phyloP scores from a whole-genome alignment of 140 eudicot genomes.

The Senecio squalidus region DNA sequence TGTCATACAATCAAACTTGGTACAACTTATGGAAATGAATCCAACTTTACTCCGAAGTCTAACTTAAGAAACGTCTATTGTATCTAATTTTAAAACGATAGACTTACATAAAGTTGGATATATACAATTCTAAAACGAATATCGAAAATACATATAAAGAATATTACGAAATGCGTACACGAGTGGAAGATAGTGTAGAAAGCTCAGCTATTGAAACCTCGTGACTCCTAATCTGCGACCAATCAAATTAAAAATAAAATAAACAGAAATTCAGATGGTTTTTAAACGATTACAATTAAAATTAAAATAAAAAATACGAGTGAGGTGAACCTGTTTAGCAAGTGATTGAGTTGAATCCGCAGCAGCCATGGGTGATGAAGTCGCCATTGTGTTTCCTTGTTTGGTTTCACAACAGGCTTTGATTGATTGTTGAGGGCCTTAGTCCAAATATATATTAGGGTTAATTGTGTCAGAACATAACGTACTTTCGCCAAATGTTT shows the following conservation, averaged over 20 bases:
- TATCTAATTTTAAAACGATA: too few relatives aligned
- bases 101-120: too few relatives aligned
- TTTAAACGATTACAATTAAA: background rate
- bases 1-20: too few relatives aligned
- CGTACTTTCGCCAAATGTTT: too few relatives aligned
- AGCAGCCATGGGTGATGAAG: constrained; percentile 15
- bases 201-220: constrained; percentile 31
- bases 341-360: constrained; percentile 23
- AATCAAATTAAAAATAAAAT: background rate
- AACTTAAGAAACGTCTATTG: too few relatives aligned
- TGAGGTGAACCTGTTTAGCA: constrained; percentile 22
- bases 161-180: constrained; percentile 8
- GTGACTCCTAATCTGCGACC: constrained; percentile 25
- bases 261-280: background rate
- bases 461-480: too few relatives aligned
- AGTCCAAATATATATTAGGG: background rate
- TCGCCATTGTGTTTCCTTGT: constrained; percentile 21
- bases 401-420: background rate
- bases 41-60: too few relatives aligned
- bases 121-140: background rate
- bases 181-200: constrained; percentile 25
- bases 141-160: background rate
- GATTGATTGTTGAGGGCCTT: background rate
- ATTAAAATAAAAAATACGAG: background rate
- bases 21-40: too few relatives aligned